Conservation (phyloP, 2,329 filamentous ascomycete genomes). For the Trichoderma citrinoviride region DNA sequence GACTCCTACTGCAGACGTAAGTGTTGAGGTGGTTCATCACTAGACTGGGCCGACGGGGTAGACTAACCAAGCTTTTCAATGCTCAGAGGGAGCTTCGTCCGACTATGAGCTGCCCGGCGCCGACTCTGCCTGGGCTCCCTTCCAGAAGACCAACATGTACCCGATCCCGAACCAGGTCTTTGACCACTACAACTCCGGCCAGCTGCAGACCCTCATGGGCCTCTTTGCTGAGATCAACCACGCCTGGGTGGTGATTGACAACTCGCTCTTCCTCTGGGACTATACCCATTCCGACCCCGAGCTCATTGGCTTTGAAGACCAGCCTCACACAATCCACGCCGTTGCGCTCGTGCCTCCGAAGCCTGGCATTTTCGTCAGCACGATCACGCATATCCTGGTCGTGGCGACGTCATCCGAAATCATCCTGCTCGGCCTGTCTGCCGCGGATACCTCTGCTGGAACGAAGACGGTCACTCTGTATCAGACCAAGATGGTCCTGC, state of each 20-base stretch:
- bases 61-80: constrained; percentile 27
- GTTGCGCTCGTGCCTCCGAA: constrained; percentile 85
- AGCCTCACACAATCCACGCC: constrained; percentile 82
- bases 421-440: constrained; percentile 78
- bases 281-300: constrained; percentile 92
- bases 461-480: constrained; percentile 75
- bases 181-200: constrained; percentile 83
- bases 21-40: constrained; percentile 36
- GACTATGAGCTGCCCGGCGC: constrained; percentile 78
- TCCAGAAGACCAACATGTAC: constrained; percentile 82
- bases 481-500: constrained; percentile 80
- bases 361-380: constrained; percentile 78
- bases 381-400: constrained; percentile 84
- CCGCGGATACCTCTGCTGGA: constrained; percentile 64
- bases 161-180: constrained; percentile 90
- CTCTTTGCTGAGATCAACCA: constrained; percentile 93
- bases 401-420: constrained; percentile 85
- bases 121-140: constrained; percentile 77
- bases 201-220: constrained; percentile 90
- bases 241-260: constrained; percentile 94
- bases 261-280: constrained; percentile 95
- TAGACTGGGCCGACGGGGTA: neutral
- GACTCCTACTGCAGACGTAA: constrained; percentile 86
- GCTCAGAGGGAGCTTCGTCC: constrained; percentile 78
- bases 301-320: constrained; percentile 87